These are phyloP conservation scores for Erigeron canadensis DNA, from an alignment of 129 eudicot species.

Conservation along the genomic window DNA sequence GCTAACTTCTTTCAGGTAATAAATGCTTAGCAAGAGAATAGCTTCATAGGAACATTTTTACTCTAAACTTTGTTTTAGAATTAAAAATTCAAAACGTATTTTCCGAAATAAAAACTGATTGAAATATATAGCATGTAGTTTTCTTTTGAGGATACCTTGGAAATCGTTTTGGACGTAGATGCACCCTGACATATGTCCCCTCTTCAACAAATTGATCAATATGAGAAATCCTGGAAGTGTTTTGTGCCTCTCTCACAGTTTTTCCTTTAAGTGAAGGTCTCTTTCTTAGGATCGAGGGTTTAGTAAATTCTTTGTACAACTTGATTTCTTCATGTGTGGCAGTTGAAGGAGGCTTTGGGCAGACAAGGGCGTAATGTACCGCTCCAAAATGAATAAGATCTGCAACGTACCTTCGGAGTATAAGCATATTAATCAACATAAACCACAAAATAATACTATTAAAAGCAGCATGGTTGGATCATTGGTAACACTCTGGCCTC, in stretches of 20 bases:
- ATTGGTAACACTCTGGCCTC: too few relatives aligned
- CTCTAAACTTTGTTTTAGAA: not conserved
- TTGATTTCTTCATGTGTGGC: conserved; percentile 73
- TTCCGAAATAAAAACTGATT: too few relatives aligned
- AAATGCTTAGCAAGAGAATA: not conserved
- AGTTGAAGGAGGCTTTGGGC: conserved; percentile 85
- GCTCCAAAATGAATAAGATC: conserved; percentile 98
- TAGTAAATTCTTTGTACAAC: conserved; percentile 61
- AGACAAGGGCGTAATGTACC: conserved; percentile 83
- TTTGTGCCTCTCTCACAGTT: conserved; percentile 85
- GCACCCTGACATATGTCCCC: conserved; percentile 88
- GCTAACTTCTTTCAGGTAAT: not conserved
- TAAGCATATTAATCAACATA: conserved; percentile 26
- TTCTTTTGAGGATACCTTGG: conserved; percentile 55
- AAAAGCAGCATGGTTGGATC: too few relatives aligned
- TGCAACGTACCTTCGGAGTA: conserved; percentile 74
- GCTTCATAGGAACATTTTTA: too few relatives aligned
- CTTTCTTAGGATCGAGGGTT: conserved; percentile 55
- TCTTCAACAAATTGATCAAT: conserved; percentile 72
- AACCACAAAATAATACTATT: not conserved
- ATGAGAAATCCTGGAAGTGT: conserved; percentile 65
- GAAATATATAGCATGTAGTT: not conserved
- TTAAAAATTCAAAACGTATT: not conserved
- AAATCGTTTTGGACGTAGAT: conserved; percentile 93
- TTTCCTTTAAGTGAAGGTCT: conserved; percentile 88